These are phyloP conservation scores for Beauveria medogensis DNA, from an alignment of 2,329 filamentous ascomycete genomes.

Conservation along the genomic window DNA sequence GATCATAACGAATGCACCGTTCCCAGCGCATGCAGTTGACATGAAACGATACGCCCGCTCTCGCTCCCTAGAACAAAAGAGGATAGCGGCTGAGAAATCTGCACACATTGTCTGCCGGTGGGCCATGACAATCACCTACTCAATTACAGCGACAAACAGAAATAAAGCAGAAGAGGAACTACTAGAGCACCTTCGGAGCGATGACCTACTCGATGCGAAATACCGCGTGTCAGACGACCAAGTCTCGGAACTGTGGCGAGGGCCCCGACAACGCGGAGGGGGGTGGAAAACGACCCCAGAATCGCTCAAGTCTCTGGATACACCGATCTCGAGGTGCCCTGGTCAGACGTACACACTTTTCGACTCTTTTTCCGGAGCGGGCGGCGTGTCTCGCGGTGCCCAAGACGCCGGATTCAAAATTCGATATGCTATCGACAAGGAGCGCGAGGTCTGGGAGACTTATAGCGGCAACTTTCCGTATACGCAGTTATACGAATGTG, in stretches of 20 bases:
- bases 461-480: constrained; percentile 52
- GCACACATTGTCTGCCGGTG: constrained; percentile 45
- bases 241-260: neutral
- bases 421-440: constrained; percentile 57
- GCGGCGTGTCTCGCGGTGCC: constrained; percentile 62
- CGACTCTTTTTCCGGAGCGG: constrained; percentile 66
- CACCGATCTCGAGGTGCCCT: neutral
- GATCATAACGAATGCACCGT: constrained; percentile 46
- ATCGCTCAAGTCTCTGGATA: neutral
- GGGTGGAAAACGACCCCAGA: constrained; percentile 9
- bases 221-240: constrained; percentile 14
- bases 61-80: constrained; percentile 6
- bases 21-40: constrained; percentile 29
- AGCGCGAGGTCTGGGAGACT: constrained; percentile 45
- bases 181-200: constrained; percentile 23
- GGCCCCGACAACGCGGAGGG: constrained; percentile 1
- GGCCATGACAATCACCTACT: constrained; percentile 27
- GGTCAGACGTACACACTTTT: constrained; percentile 55
- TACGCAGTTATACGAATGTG: constrained; percentile 37
- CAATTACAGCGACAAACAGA: constrained; percentile 14
- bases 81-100: constrained; percentile 17
- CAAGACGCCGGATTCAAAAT: constrained; percentile 47
- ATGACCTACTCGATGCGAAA: constrained; percentile 23
- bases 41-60: constrained; percentile 14
- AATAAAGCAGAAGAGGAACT: constrained; percentile 28